phyloP scores from a whole-genome alignment of 345 rosid genomes.

The Gossypium stocksii region DNA sequence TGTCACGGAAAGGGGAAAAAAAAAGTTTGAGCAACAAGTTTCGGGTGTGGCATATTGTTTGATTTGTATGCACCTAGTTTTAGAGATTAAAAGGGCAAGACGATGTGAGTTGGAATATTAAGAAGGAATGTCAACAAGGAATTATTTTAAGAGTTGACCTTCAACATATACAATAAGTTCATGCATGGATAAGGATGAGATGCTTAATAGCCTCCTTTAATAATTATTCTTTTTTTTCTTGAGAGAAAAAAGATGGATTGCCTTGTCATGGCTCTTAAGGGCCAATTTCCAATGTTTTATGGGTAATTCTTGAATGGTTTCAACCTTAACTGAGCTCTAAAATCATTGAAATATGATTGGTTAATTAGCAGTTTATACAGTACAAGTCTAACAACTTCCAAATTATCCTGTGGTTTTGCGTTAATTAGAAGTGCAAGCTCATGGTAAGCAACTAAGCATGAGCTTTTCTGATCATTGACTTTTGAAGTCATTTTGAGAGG shows the following conservation, averaged over 20 bases:
- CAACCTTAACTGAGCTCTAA: conserved; percentile 1
- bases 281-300: not conserved
- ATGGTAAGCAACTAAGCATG: not conserved
- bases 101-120: not conserved
- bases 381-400: not conserved
- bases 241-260: not conserved
- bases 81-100: not conserved
- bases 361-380: not conserved
- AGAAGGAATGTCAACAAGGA: conserved; percentile 10
- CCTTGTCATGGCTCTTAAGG: conserved; percentile 10
- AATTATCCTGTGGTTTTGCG: too few relatives aligned
- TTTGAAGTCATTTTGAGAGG: not conserved
- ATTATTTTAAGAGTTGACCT: conserved; percentile 12
- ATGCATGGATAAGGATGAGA: conserved; percentile 14
- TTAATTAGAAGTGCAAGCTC: not conserved
- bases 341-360: not conserved
- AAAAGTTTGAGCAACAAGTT: not conserved
- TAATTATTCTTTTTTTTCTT: conserved; percentile 4
- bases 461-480: conserved; percentile 11
- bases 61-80: not conserved
- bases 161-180: not conserved
- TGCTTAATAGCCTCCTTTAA: conserved; percentile 14
- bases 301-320: not conserved
- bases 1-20: too few relatives aligned
- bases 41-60: not conserved